These are phyloP conservation scores for Verticillium nubilum DNA, from an alignment of 2,329 filamentous ascomycete species.

Conservation along the genomic window DNA sequence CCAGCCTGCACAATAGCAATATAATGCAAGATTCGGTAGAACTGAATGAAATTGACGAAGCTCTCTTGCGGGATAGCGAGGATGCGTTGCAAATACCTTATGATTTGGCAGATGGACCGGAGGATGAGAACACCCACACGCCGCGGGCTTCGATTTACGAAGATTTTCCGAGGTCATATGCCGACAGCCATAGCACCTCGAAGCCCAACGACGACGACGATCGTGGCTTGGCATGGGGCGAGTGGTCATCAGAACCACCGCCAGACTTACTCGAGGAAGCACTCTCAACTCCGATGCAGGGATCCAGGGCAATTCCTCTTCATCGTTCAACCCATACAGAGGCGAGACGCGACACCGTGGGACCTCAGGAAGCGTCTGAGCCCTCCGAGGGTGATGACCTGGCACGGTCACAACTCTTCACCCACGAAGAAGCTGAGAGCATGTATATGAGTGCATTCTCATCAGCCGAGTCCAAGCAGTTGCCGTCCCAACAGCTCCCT, in stretches of 20 bases:
- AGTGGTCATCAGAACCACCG: neutral
- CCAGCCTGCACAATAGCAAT: conserved; percentile 13
- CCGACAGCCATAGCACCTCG: neutral
- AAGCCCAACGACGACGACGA: neutral
- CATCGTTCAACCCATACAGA: neutral
- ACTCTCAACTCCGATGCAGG: neutral
- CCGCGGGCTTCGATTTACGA: conserved; percentile 47
- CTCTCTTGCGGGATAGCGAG: conserved; percentile 43
- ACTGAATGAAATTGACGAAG: conserved; percentile 27
- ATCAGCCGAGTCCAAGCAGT: conserved; percentile 28
- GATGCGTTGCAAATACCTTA: conserved; percentile 53
- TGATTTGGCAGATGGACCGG: conserved; percentile 32
- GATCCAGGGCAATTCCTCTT: neutral
- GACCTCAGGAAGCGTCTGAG: neutral
- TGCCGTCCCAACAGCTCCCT: conserved; percentile 17
- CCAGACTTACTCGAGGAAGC: neutral
- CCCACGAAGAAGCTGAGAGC: conserved; percentile 75
- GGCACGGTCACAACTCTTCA: conserved; percentile 64
- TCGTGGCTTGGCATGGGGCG: neutral
- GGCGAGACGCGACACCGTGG: neutral
- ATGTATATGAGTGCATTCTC: conserved; percentile 80
- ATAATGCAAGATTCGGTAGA: conserved; percentile 25
- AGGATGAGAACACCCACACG: conserved; percentile 37
- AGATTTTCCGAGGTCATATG: conserved; percentile 17
- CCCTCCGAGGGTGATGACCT: conserved; percentile 40